A percentile compares a stretch with the other conserved stretches of the same genome.
phyloP scores from a whole-genome alignment of 2,329 filamentous ascomycete genomes.

The Epichloe brachyelytri region DNA sequence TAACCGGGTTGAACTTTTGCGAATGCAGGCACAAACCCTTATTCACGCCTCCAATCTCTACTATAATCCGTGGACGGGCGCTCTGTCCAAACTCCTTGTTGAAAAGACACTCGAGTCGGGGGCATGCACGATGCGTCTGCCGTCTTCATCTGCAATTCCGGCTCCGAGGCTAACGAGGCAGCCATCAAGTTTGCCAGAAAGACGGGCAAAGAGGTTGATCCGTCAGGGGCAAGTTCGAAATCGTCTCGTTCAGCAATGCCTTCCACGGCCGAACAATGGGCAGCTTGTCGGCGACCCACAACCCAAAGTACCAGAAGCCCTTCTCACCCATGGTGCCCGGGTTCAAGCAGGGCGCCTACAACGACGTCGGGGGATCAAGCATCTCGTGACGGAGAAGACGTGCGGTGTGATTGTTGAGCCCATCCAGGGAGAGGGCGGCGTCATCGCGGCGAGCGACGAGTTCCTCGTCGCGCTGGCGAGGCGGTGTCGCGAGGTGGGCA shows the following conservation, averaged over 20 bases:
- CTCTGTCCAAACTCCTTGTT: conserved; percentile 73
- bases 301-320: conserved; percentile 92
- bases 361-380: conserved; percentile 60
- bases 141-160: conserved; percentile 92
- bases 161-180: conserved; percentile 93
- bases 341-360: conserved; percentile 76
- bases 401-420: conserved; percentile 95
- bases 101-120: conserved; percentile 68
- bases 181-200: conserved; percentile 96
- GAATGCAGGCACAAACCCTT: conserved; percentile 48
- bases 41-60: conserved; percentile 94
- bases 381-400: conserved; percentile 69
- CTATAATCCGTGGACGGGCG: conserved; percentile 91
- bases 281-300: conserved; percentile 85
- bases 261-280: conserved; percentile 98
- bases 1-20: background rate
- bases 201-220: conserved; percentile 63
- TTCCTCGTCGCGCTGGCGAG: conserved; percentile 76
- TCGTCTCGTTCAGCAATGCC: conserved; percentile 82
- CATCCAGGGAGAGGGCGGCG: conserved; percentile 92
- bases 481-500: conserved; percentile 75
- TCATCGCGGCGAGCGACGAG: conserved; percentile 69
- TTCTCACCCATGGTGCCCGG: conserved; percentile 94
- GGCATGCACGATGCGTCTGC: conserved; percentile 69
- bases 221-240: conserved; percentile 63